A percentile compares a stretch with the other conserved stretches of the same genome.
Conservation (phyloP, 2,329 filamentous ascomycete genomes). For the Colletotrichum trifolii region DNA sequence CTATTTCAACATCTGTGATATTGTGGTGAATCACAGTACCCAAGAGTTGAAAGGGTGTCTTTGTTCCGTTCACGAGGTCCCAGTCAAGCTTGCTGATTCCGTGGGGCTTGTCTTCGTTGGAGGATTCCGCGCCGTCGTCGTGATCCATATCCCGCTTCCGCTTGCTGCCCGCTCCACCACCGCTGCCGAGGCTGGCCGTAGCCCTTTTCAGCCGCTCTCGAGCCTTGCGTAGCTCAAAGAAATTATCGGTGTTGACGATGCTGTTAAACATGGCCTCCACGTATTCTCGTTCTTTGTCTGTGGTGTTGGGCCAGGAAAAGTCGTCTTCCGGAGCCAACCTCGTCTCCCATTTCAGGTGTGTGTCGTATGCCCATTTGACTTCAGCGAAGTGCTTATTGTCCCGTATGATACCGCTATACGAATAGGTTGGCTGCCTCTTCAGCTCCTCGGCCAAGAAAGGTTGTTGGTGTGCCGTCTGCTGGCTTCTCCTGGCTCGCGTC, state of each 20-base stretch:
- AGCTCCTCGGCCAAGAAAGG: background rate
- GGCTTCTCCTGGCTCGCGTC: background rate
- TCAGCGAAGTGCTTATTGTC: constrained; percentile 1
- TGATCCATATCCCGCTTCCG: background rate
- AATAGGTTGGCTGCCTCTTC: background rate
- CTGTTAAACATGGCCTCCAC: background rate
- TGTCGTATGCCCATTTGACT: constrained; percentile 2
- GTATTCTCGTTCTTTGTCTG: background rate
- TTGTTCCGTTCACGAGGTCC: background rate
- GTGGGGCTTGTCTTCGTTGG: background rate
- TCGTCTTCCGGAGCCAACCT: background rate
- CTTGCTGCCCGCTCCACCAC: background rate
- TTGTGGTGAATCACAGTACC: background rate
- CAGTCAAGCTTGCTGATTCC: constrained; percentile 20
- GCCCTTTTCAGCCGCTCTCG: constrained; percentile 1
- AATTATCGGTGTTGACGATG: background rate
- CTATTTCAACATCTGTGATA: constrained; percentile 8
- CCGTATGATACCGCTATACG: background rate
- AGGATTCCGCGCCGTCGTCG: background rate
- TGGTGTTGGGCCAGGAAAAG: background rate
- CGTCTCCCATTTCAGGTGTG: background rate
- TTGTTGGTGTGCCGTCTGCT: background rate
- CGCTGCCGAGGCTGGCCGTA: background rate
- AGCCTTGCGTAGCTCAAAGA: constrained; percentile 21
- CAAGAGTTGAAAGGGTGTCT: background rate